Conservation (phyloP, 768 basidiomycete genomes). For the Hortiboletus campestris region DNA sequence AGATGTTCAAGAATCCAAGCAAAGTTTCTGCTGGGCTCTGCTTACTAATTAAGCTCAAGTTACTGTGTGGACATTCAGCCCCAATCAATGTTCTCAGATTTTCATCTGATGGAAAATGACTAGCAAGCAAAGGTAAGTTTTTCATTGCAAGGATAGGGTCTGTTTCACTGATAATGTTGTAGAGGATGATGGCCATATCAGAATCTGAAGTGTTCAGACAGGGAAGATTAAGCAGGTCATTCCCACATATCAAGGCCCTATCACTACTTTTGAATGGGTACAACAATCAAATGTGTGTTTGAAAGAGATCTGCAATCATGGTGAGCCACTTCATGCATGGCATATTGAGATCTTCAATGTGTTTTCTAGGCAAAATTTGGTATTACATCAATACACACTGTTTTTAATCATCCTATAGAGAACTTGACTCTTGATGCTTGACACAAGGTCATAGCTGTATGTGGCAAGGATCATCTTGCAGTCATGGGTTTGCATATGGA, state of each 20-base stretch:
- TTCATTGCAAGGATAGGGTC: neutral
- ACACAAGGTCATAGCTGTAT: neutral
- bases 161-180: neutral
- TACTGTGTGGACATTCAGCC: neutral
- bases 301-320: neutral
- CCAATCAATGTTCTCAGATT: neutral
- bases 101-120: no score
- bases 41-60: no score
- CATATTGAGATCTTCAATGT: no score
- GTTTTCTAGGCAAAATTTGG: neutral
- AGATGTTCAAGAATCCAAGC: no score
- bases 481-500: no score
- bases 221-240: neutral
- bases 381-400: neutral
- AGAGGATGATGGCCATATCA: neutral
- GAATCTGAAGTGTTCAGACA: neutral
- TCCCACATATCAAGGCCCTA: neutral
- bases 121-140: neutral
- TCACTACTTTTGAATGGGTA: neutral
- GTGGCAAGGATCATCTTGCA: neutral
- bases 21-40: no score
- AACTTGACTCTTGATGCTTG: neutral
- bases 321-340: no score
- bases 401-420: neutral
- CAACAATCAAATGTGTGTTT: neutral